These are phyloP conservation scores for Xylaria palmicola DNA, from an alignment of 495 filamentous ascomycete genomes.

Conservation along the genomic window DNA sequence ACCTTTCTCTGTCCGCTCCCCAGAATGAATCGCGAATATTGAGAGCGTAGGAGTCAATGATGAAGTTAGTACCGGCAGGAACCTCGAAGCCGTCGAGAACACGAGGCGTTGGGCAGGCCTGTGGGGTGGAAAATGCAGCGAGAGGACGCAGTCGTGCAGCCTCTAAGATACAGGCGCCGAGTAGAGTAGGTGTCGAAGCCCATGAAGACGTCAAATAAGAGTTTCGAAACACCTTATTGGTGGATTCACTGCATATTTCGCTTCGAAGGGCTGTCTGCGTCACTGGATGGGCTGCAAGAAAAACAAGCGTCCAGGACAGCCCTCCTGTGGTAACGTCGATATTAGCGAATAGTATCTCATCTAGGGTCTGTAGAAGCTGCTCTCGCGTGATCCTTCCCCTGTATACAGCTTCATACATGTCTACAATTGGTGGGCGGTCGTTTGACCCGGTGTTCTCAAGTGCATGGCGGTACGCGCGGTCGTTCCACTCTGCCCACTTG, in stretches of 20 bases:
- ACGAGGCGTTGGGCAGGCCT: constrained; percentile 32
- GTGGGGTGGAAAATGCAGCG: constrained; percentile 36
- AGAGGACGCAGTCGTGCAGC: constrained; percentile 34
- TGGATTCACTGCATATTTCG: background rate
- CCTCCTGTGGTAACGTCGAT: constrained; percentile 43
- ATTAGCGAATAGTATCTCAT: constrained; percentile 47
- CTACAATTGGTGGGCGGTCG: background rate
- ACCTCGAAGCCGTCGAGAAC: constrained; percentile 25
- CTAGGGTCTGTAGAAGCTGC: constrained; percentile 39
- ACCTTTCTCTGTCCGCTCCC: constrained; percentile 28
- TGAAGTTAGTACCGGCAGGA: constrained; percentile 29
- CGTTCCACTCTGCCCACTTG: background rate
- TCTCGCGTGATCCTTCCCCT: background rate
- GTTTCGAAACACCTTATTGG: background rate
- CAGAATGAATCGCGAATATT: constrained; percentile 39
- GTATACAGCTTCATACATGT: constrained; percentile 12
- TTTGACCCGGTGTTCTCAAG: no score
- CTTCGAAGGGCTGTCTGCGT: constrained; percentile 14
- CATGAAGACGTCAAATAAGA: constrained; percentile 17
- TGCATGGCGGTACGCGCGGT: background rate
- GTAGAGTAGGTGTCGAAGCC: no score
- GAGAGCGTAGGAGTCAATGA: constrained; percentile 39
- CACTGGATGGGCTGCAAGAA: constrained; percentile 33
- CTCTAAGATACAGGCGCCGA: constrained; percentile 34
- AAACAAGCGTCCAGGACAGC: constrained; percentile 38